Percentiles rank a stretch among this genome's conserved stretches.
Evolutionary conservation across 805 yeast species (phyloP).

Genomic region (Helenozyma baotianmanensis): DNA sequence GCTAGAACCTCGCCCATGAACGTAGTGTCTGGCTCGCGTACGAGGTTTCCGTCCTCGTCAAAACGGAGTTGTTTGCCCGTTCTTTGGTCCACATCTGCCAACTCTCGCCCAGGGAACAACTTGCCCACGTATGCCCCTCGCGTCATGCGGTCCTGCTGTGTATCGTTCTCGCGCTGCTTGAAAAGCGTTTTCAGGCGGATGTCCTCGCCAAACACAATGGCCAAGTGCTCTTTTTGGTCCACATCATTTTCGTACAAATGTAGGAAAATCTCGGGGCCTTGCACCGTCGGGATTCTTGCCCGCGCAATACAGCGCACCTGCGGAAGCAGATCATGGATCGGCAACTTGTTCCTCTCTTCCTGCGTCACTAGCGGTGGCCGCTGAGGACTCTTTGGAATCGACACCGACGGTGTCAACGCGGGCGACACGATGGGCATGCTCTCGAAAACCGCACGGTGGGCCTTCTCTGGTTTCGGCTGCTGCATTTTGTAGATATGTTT

Average conservation of each 20-base stretch:
- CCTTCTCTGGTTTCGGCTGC: not conserved
- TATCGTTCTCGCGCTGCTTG: slow-evolving; percentile 56
- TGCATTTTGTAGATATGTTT: not conserved
- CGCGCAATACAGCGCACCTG: slow-evolving; percentile 82
- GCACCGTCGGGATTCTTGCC: slow-evolving; percentile 94
- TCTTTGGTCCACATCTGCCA: slow-evolving; percentile 56
- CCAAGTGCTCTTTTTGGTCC: slow-evolving; percentile 92
- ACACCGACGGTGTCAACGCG: slow-evolving; percentile 11
- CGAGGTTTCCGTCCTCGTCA: slow-evolving; percentile 29
- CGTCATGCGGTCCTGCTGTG: slow-evolving; percentile 95
- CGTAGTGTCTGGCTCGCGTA: slow-evolving; percentile 21
- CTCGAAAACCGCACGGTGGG: slow-evolving; percentile 3
- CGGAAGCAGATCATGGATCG: slow-evolving; percentile 58
- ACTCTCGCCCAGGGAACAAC: slow-evolving; percentile 76
- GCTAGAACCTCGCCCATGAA: slow-evolving; percentile 50
- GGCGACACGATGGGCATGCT: slow-evolving; percentile 18
- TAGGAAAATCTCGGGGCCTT: slow-evolving; percentile 88
- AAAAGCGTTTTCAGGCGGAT: slow-evolving; percentile 75
- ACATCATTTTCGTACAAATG: slow-evolving; percentile 83
- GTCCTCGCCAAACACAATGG: slow-evolving; percentile 93
- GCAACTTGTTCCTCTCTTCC: slow-evolving; percentile 26
- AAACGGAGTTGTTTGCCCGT: slow-evolving; percentile 24
- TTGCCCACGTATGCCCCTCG: slow-evolving; percentile 95
- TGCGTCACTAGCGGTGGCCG: slow-evolving; percentile 15
- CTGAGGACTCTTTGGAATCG: slow-evolving; percentile 6